phyloP scores from a whole-genome alignment of 306 rosid species.

The Ormosia emarginata region DNA sequence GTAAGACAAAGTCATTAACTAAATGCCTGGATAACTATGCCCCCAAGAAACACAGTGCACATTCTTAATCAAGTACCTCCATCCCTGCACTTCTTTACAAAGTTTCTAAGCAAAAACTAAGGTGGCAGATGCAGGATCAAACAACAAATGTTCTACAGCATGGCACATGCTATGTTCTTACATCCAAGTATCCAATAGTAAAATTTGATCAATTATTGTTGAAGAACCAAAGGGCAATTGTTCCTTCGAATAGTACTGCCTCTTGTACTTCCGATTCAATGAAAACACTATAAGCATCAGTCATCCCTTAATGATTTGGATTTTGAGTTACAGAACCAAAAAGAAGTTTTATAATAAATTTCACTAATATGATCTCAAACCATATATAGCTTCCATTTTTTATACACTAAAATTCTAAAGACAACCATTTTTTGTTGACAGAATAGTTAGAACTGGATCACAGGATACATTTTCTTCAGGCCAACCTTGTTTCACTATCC shows the following conservation, averaged over 20 bases:
- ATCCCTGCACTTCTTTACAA: background rate
- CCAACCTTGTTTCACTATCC: background rate
- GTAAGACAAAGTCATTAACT: background rate
- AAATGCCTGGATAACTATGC: background rate
- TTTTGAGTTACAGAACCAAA: background rate
- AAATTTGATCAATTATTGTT: background rate
- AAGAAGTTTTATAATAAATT: background rate
- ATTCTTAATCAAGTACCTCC: background rate
- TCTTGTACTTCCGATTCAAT: no score
- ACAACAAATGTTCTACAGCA: background rate
- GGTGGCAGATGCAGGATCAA: background rate
- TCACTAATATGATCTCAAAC: background rate
- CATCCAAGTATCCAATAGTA: background rate
- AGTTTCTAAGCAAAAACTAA: background rate
- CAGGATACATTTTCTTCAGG: background rate
- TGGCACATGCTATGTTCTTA: background rate
- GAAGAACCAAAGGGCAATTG: background rate
- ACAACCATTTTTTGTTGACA: background rate
- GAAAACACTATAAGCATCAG: no score
- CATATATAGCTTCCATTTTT: background rate
- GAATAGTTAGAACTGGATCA: background rate
- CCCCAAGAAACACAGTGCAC: background rate
- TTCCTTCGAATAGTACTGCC: no score
- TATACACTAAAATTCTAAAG: background rate
- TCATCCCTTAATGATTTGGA: background rate